Evolutionary conservation across 169 alveolate species (phyloP).

Genomic region (Prorocentrum cordatum): DNA sequence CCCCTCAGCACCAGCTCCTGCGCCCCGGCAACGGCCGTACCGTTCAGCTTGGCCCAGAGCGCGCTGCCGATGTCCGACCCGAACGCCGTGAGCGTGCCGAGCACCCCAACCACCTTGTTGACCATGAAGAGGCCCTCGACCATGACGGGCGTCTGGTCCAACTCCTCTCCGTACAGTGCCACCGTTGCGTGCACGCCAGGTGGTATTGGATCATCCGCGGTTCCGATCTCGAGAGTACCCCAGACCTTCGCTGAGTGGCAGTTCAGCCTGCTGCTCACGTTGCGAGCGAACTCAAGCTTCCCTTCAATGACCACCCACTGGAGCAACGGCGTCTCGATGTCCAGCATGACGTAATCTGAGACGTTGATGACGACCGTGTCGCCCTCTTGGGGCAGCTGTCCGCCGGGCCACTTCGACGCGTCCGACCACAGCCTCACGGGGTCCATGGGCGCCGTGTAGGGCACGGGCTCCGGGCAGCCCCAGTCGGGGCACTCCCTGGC

Average conservation of each 20-base stretch:
- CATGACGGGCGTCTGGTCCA: constrained; percentile 52
- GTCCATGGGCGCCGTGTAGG: background rate
- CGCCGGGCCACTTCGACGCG: constrained; percentile 31
- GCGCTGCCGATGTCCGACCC: no score
- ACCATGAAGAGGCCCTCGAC: constrained; percentile 65
- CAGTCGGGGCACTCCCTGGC: constrained; percentile 48
- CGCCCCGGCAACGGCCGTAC: constrained; percentile 40
- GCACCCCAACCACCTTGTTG: constrained; percentile 35
- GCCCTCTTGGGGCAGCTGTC: constrained; percentile 11
- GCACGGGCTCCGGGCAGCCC: constrained; percentile 54
- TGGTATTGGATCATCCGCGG: constrained; percentile 38
- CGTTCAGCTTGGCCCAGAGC: no score
- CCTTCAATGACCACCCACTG: constrained; percentile 51
- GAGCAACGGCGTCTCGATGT: constrained; percentile 49
- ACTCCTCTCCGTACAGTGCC: constrained; percentile 37
- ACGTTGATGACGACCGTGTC: background rate
- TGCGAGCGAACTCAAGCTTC: constrained; percentile 36
- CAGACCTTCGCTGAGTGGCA: constrained; percentile 41
- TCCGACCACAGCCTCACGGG: constrained; percentile 54
- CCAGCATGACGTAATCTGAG: constrained; percentile 31
- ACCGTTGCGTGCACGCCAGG: background rate
- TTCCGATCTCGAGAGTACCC: constrained; percentile 47
- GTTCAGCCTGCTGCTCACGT: constrained; percentile 27
- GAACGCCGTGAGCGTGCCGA: constrained; percentile 5
- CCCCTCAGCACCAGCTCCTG: background rate